Base-by-base conservation (phyloP, 768 basidiomycete species). In the Terana coerulea region DNA sequence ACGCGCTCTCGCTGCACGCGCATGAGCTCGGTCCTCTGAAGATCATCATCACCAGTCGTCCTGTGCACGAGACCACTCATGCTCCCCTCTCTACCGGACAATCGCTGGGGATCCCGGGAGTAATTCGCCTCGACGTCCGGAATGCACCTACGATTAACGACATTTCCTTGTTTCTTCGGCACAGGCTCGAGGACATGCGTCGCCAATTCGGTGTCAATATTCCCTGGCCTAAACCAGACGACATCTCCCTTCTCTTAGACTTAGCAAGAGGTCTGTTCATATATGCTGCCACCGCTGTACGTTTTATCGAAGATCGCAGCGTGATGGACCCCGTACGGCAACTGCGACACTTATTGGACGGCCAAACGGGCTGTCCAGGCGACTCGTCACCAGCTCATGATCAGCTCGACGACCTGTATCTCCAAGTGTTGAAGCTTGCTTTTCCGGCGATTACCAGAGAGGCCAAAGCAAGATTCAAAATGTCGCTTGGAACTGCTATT, bases 221-320 rank as follows among this genome's bases (percentile, higher is more conserved):
- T 2, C 17, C n/a, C n/a, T 56, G 54, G 54, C 54, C 54, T 11
- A 21, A 28, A 3, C 39, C 34, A 22, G 30, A 34, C 0, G 36
- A 56, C 5, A 14, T 56, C 3, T 28, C 31, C 7, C 19, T 17
- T n/a, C 40, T 56, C 5, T 30, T 37, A n/a, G 21, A 47, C 1
- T 19, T 42, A 3, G 45, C 50, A 2, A 41, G 36, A 14, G 60
- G 59, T 3, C 36, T 63, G 6, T 64, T 64, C 33, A 59, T 61
- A n/a, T 62, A 53, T 25, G 62, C 62, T 1, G 49, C 61, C 1
- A 60, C 62, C 0, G 48, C 55, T 0, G 44, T 61, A 12, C 57
- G 55, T 30, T 62, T 58, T 26, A 56, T 64, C 4, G 55, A 49
- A 41, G 39, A 40, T 15, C 40, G 31, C 44, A 25, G 42, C n/a